These are phyloP conservation scores for Pyrenophora teres DNA, from an alignment of 2,329 filamentous ascomycete species.

Conservation along the genomic window DNA sequence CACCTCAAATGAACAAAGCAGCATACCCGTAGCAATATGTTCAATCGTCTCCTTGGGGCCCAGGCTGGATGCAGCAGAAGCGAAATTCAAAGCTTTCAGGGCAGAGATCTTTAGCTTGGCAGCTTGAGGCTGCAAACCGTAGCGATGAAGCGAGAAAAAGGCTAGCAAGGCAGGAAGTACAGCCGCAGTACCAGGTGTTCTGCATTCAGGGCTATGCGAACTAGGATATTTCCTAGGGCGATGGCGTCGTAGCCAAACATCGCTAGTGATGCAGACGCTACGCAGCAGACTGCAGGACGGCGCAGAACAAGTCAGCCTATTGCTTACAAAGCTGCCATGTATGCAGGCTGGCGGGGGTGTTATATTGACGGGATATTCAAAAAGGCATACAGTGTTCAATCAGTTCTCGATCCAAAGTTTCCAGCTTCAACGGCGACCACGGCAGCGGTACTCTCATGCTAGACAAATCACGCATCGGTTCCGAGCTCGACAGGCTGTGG, in stretches of 20 bases:
- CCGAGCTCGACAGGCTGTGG: no score
- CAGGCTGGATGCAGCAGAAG: neutral
- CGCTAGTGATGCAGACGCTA: constrained; percentile 8
- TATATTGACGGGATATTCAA: no score
- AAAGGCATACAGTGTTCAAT: no score
- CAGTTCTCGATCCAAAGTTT: no score
- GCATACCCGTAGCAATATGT: constrained; percentile 20
- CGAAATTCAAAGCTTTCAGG: constrained; percentile 9
- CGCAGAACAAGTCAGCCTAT: no score
- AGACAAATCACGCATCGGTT: no score
- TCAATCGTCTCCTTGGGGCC: constrained; percentile 10
- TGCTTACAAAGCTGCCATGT: no score
- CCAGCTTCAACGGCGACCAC: no score
- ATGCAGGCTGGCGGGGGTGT: no score
- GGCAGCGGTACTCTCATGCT: no score
- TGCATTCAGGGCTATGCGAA: neutral
- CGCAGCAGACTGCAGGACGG: constrained; percentile 1
- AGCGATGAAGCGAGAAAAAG: constrained; percentile 17
- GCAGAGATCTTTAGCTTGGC: constrained; percentile 15
- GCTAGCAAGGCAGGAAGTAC: constrained; percentile 17
- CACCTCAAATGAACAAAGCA: constrained; percentile 23
- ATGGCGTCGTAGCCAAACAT: constrained; percentile 13
- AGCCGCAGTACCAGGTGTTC: constrained; percentile 10
- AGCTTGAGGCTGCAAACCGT: constrained; percentile 17
- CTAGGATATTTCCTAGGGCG: neutral